Evolutionary conservation across 2,329 filamentous ascomycete genomes (phyloP).

Genomic region (Plenodomus biglobosus): DNA sequence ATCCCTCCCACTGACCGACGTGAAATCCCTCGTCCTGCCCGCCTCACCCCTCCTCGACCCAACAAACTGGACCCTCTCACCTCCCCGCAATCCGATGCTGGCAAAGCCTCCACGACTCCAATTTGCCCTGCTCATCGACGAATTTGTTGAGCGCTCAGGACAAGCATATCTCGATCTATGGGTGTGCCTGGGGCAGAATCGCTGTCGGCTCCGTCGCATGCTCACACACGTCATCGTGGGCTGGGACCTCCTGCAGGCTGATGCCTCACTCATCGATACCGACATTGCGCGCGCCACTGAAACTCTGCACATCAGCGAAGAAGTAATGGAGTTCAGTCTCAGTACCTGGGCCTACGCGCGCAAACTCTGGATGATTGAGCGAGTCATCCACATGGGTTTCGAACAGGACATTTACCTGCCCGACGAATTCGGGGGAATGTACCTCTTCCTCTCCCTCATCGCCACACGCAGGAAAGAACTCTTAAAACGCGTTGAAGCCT

Average conservation of each 20-base stretch:
- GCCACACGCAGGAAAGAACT: constrained; percentile 24
- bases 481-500: constrained; percentile 18
- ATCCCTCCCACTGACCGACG: constrained; percentile 76
- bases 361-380: constrained; percentile 85
- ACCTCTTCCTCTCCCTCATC: constrained; percentile 59
- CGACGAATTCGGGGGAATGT: constrained; percentile 85
- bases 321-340: constrained; percentile 68
- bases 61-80: constrained; percentile 73
- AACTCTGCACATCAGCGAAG: constrained; percentile 33
- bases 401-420: constrained; percentile 87
- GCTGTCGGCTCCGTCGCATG: constrained; percentile 85
- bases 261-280: constrained; percentile 58
- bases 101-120: constrained; percentile 72
- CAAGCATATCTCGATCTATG: constrained; percentile 82
- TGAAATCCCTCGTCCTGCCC: constrained; percentile 76
- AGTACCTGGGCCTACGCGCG: constrained; percentile 89
- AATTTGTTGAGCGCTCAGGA: constrained; percentile 58
- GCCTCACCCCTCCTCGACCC: constrained; percentile 70
- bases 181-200: constrained; percentile 83
- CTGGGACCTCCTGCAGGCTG: constrained; percentile 80
- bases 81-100: constrained; percentile 44
- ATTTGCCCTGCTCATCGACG: constrained; percentile 69
- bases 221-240: constrained; percentile 80
- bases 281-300: constrained; percentile 45
- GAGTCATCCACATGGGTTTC: constrained; percentile 87